Conservation (phyloP, 1,139 yeast genomes). For the Sugiyamaella xylanicola region DNA sequence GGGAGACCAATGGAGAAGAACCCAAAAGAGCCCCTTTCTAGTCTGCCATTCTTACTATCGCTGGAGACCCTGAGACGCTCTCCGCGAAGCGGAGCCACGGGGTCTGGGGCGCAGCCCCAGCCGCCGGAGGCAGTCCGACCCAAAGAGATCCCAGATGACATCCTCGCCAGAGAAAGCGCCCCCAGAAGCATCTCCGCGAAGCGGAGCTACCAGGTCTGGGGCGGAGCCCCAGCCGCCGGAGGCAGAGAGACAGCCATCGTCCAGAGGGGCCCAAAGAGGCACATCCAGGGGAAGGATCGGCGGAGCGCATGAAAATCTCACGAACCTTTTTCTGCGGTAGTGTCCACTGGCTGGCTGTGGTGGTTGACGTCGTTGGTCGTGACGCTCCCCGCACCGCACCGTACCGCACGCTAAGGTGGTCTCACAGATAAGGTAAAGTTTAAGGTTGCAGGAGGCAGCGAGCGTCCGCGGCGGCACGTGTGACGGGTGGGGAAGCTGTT, state of each 20-base stretch:
- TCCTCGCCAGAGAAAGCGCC: too few relatives aligned
- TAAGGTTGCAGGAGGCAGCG: constrained; percentile 13
- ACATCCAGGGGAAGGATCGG: not conserved
- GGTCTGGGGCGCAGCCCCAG: not conserved
- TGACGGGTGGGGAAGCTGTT: not conserved
- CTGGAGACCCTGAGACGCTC: too few relatives aligned
- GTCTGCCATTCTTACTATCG: too few relatives aligned
- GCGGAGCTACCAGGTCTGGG: not conserved
- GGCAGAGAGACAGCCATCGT: too few relatives aligned
- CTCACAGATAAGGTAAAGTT: not conserved
- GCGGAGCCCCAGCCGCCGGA: constrained; percentile 3
- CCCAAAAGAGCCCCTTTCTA: too few relatives aligned
- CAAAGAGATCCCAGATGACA: too few relatives aligned
- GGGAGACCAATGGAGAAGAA: too few relatives aligned
- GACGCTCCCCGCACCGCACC: constrained; percentile 4
- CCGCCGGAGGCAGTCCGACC: too few relatives aligned
- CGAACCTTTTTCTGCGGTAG: not conserved
- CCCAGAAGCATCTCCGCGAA: not conserved
- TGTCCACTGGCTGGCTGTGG: not conserved
- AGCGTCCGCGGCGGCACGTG: not conserved
- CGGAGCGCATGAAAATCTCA: not conserved
- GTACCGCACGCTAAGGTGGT: not conserved
- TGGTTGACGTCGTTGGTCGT: not conserved
- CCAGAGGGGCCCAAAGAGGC: not conserved
- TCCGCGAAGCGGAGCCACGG: too few relatives aligned